These are phyloP conservation scores for Melampsora americana DNA, from an alignment of 1,284 basidiomycete species.

Conservation along the genomic window DNA sequence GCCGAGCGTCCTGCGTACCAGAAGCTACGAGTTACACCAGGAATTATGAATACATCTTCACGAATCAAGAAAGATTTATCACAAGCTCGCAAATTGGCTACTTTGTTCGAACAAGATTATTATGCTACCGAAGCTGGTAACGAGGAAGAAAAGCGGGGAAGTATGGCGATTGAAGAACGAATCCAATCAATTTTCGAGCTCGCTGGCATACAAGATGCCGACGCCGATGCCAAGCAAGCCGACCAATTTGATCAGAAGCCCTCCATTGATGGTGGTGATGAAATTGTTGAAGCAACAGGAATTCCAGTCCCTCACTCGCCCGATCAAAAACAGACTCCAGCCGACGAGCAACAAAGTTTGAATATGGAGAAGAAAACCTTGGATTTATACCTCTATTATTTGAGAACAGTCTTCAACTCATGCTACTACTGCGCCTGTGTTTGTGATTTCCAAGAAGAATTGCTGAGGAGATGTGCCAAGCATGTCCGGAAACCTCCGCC, in stretches of 20 bases:
- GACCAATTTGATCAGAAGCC: constrained; percentile 61
- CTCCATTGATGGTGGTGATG: constrained; percentile 56
- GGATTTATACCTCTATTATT: constrained; percentile 78
- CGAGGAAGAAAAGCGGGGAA: constrained; percentile 46
- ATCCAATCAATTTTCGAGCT: constrained; percentile 57
- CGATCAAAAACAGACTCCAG: not conserved
- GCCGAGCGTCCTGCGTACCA: constrained; percentile 74
- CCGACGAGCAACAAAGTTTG: not conserved
- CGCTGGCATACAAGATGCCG: constrained; percentile 57
- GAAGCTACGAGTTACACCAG: constrained; percentile 72
- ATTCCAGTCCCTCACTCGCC: not conserved
- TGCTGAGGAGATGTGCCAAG: constrained; percentile 85
- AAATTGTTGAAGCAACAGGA: not conserved
- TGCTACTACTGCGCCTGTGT: constrained; percentile 94
- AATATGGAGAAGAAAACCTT: constrained; percentile 63
- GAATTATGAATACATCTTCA: constrained; percentile 71
- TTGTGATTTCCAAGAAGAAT: constrained; percentile 85
- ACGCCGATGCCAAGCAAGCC: constrained; percentile 51
- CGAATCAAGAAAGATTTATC: constrained; percentile 73
- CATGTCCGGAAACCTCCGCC: constrained; percentile 66
- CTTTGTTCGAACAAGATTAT: constrained; percentile 69
- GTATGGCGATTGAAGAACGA: constrained; percentile 48
- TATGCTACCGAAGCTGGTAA: constrained; percentile 53
- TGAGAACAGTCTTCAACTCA: constrained; percentile 77
- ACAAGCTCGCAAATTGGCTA: constrained; percentile 68